phyloP scores from a whole-genome alignment of 75 land plant species.

The Larix kaempferi region DNA sequence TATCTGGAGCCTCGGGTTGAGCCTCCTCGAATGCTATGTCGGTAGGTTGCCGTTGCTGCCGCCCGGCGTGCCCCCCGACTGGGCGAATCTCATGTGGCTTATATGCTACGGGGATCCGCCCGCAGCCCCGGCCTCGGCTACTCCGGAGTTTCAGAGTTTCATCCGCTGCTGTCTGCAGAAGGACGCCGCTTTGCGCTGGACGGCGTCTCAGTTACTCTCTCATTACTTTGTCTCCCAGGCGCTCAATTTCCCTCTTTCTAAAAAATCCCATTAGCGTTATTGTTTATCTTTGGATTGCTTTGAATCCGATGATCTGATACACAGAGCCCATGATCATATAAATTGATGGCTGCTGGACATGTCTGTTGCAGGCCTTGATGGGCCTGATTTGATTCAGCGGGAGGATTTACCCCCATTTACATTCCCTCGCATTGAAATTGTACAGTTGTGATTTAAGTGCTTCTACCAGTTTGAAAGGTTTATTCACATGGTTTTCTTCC shows the following conservation, averaged over 20 bases:
- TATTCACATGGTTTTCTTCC: no score
- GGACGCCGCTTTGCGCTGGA: slow-evolving; percentile 42
- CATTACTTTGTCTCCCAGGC: slow-evolving; percentile 35
- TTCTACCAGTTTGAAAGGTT: no score
- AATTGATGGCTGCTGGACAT: no score
- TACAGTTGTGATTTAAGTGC: no score
- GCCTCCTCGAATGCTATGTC: slow-evolving; percentile 67
- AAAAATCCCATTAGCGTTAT: no score
- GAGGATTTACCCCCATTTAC: no score
- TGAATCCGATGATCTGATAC: no score
- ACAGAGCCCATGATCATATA: no score
- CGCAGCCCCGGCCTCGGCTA: slow-evolving; percentile 37
- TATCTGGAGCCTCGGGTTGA: slow-evolving; percentile 73
- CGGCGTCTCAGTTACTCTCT: slow-evolving; percentile 32
- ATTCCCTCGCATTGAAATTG: no score
- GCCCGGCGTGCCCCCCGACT: slow-evolving; percentile 43
- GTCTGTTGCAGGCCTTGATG: no score
- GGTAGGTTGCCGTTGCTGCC: slow-evolving; percentile 29
- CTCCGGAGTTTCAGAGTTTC: slow-evolving; percentile 61
- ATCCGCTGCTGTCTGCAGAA: slow-evolving; percentile 42
- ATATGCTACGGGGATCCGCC: slow-evolving; percentile 70
- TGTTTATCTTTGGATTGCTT: no score
- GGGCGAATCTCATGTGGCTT: slow-evolving; percentile 70
- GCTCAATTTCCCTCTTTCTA: not conserved
- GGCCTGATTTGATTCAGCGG: no score